These are phyloP conservation scores for Verticillium nubilum DNA, from an alignment of 2,329 filamentous ascomycete species.

Conservation along the genomic window DNA sequence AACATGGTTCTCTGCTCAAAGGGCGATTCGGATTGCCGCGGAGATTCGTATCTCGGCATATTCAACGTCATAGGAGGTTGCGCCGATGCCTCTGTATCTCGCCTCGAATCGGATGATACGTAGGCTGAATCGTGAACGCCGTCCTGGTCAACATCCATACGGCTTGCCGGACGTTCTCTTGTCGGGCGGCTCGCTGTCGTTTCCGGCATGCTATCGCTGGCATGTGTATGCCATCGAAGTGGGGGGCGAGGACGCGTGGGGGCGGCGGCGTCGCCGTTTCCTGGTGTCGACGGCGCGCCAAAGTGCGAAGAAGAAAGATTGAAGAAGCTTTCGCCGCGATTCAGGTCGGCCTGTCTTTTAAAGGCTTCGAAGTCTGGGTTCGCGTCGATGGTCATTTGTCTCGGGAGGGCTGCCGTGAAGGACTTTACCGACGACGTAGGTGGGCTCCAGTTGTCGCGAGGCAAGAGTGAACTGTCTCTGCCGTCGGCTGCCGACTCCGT, in stretches of 20 bases:
- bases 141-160: conserved; percentile 41
- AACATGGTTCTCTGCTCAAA: conserved; percentile 27
- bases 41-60: conserved; percentile 36
- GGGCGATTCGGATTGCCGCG: conserved; percentile 24
- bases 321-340: conserved; percentile 42
- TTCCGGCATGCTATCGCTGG: conserved; percentile 35
- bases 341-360: conserved; percentile 64
- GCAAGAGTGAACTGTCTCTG: conserved; percentile 57
- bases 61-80: conserved; percentile 32
- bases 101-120: conserved; percentile 48
- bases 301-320: conserved; percentile 43
- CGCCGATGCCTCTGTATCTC: conserved; percentile 43
- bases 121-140: conserved; percentile 48
- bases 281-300: conserved; percentile 22
- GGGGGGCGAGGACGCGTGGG: conserved; percentile 35
- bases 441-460: conserved; percentile 70
- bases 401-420: conserved; percentile 62
- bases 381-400: conserved; percentile 64
- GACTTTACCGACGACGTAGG: conserved; percentile 66
- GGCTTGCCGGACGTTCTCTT: conserved; percentile 11
- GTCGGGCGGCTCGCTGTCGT: neutral
- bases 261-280: conserved; percentile 13
- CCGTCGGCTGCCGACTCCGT: conserved; percentile 50
- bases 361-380: conserved; percentile 83
- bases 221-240: conserved; percentile 42